A percentile compares a stretch with the other conserved stretches of the same genome.
Conservation (phyloP, 2,329 filamentous ascomycete species). For the Zymoseptoria ardabiliae region DNA sequence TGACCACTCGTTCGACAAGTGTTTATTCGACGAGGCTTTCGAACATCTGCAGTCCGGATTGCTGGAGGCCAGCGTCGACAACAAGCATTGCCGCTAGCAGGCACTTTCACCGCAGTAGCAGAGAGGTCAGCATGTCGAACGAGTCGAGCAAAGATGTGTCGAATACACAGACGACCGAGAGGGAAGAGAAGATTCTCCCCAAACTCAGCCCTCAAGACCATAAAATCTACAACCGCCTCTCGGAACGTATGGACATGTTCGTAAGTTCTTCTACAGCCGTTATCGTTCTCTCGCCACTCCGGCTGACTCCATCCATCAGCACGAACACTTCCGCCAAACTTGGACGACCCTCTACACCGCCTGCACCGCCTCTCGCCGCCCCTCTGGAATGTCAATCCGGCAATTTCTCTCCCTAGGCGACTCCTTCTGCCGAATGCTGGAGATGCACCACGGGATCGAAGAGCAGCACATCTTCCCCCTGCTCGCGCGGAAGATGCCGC, state of each 20-base stretch:
- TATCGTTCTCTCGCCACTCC: not conserved
- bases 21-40: not conserved
- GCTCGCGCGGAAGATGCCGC: constrained; percentile 69
- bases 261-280: constrained; percentile 38
- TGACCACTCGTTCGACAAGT: not conserved
- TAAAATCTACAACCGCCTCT: constrained; percentile 61
- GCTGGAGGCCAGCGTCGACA: not conserved
- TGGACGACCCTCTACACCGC: constrained; percentile 68
- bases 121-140: not conserved
- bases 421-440: constrained; percentile 64
- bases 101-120: not conserved
- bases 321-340: constrained; percentile 65
- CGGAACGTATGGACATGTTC: constrained; percentile 68
- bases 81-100: not conserved
- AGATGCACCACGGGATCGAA: constrained; percentile 74
- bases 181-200: constrained; percentile 42
- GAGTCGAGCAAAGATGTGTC: not conserved
- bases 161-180: constrained; percentile 1
- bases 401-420: constrained; percentile 62
- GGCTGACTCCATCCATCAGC: constrained; percentile 39
- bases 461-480: constrained; percentile 70
- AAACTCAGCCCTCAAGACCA: constrained; percentile 62
- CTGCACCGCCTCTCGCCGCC: constrained; percentile 52
- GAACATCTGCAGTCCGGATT: not conserved
- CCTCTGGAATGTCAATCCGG: constrained; percentile 56